Conservation (phyloP, 306 rosid species). For the Cicer arietinum region DNA sequence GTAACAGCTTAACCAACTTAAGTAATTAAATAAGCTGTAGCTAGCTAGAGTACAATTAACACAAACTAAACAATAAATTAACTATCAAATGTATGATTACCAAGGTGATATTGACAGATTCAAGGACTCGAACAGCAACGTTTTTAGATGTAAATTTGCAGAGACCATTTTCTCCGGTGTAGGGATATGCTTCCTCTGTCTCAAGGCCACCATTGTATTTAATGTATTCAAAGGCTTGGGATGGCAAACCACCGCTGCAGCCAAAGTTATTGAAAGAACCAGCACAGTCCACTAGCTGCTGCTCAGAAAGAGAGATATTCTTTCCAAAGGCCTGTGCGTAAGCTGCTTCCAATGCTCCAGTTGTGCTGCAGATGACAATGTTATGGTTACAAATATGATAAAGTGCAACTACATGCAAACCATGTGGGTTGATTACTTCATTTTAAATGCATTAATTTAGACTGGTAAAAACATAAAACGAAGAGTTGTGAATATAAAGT, state of each 20-base stretch:
- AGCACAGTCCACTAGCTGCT: constrained; percentile 96
- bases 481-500: neutral
- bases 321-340: constrained; percentile 75
- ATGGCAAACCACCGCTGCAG: constrained; percentile 89
- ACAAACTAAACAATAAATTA: constrained; percentile 27
- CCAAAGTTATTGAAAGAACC: constrained; percentile 91
- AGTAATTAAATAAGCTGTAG: neutral
- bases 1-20: neutral
- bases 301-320: constrained; percentile 87
- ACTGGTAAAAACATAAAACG: neutral
- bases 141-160: constrained; percentile 74
- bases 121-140: constrained; percentile 65
- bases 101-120: constrained; percentile 81
- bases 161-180: constrained; percentile 56
- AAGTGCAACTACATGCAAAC: neutral
- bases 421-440: neutral
- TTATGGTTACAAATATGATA: constrained; percentile 28
- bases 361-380: constrained; percentile 66
- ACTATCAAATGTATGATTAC: constrained; percentile 50
- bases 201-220: constrained; percentile 93
- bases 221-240: constrained; percentile 96
- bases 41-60: neutral
- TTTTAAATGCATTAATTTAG: neutral
- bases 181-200: constrained; percentile 88
- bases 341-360: constrained; percentile 96